These are phyloP conservation scores for Dillenia turbinata DNA, from an alignment of 164 flowering plant genomes.

Conservation along the genomic window DNA sequence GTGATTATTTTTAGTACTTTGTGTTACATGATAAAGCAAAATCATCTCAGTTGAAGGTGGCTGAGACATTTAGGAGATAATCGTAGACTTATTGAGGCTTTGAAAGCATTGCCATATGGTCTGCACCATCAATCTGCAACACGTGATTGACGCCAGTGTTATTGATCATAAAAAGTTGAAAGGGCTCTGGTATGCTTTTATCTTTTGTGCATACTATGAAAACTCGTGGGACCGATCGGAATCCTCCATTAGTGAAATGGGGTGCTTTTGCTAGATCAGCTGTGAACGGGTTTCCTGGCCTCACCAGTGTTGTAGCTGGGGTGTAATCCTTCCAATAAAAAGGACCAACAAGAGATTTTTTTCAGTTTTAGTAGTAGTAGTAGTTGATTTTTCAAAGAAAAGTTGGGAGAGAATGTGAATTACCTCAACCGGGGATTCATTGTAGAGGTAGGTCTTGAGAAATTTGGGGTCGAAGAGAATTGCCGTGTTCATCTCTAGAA, in stretches of 20 bases:
- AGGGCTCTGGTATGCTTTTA: background rate
- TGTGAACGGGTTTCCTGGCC: background rate
- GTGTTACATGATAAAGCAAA: no score
- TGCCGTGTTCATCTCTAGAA: background rate
- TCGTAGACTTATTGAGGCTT: constrained; percentile 3
- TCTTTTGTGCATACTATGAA: constrained; percentile 8
- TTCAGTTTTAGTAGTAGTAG: no score
- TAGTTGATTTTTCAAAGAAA: background rate
- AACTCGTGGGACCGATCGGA: constrained; percentile 5
- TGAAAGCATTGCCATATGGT: constrained; percentile 15
- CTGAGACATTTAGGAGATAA: background rate
- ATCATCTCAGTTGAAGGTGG: no score
- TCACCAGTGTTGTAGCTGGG: background rate
- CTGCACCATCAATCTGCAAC: background rate
- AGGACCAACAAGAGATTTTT: background rate
- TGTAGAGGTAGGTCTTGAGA: background rate
- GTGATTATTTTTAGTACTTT: no score
- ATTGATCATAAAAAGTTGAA: constrained; percentile 14
- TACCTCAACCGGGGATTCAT: constrained; percentile 8
- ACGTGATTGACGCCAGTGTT: background rate
- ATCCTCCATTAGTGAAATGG: background rate
- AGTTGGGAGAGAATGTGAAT: background rate
- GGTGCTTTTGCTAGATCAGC: background rate
- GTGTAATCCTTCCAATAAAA: background rate
- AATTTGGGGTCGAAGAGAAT: constrained; percentile 5